These are phyloP conservation scores for Gardenia jasminoides DNA, from an alignment of 257 asterid genomes.

Conservation along the genomic window DNA sequence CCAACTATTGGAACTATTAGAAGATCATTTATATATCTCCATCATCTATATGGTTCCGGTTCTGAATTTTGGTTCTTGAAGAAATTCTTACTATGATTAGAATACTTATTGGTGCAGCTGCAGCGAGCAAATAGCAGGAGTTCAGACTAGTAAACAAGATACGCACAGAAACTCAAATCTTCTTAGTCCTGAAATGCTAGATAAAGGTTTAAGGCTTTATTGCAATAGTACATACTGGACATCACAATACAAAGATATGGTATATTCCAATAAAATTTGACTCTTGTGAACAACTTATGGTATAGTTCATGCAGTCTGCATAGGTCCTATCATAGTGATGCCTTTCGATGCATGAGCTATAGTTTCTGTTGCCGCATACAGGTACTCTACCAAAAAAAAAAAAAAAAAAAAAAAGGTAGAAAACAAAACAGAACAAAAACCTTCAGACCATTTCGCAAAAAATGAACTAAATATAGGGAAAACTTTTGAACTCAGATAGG, in stretches of 20 bases:
- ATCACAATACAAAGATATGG: background rate
- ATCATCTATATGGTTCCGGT: background rate
- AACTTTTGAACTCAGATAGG: background rate
- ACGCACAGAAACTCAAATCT: background rate
- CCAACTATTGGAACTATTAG: background rate
- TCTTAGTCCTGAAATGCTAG: background rate
- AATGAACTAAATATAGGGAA: background rate
- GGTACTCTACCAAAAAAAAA: background rate
- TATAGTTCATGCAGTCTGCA: background rate
- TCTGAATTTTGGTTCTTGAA: background rate
- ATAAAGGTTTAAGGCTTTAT: background rate
- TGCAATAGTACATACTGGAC: background rate
- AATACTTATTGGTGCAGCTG: background rate
- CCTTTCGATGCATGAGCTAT: background rate
- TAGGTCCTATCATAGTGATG: background rate
- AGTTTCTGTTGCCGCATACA: slow-evolving; percentile 1
- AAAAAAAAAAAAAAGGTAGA: background rate
- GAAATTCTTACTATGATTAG: background rate
- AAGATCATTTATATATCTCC: background rate
- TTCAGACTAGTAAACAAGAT: background rate
- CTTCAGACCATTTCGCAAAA: background rate
- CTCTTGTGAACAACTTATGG: background rate
- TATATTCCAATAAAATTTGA: background rate
- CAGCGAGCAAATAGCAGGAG: background rate
- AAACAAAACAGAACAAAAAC: background rate